Base-by-base conservation (phyloP, 257 asterid genomes). In the Przewalskia tangutica region DNA sequence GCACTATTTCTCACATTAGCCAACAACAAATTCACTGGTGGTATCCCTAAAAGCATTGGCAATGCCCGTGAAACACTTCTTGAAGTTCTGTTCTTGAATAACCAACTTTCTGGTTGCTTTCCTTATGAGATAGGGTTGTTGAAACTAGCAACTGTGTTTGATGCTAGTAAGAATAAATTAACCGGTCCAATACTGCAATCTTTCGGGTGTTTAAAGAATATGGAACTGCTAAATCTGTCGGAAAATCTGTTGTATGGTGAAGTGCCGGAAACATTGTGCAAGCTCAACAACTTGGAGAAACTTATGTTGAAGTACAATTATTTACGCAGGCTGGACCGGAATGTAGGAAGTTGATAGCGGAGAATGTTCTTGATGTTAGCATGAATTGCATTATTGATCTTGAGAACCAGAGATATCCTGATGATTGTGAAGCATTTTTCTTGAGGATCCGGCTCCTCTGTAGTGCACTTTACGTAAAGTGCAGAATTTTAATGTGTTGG, bases 121-220 rank as follows among this genome's bases (percentile, higher is more conserved):
- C 98, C 98, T 0, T 85, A 82, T 79, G 89, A 92, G 81, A 90
- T 92, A 3, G 98, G 97, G 2, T 6, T 83, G 6, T 78, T 92
- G 83, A 77, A 81, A 53, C 82, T 85, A 34, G 42, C 87, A 2
- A 83, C 67, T 0, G 23, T 86, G 0, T 88, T 93, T 53, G 94
- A 93, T 77, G 95, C 86, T 34, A 88, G 95, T 82, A 7, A 0
- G n/a, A 93, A 93, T 80, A n/a, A 3, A 0, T 65, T 93, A 78
- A 92, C 98, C 0, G 94, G 98, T 48, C 95, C 94, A 0, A 87
- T 93, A 1, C 95, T 97, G 0, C 77, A 55, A 11, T 93, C 98
- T 0, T 92, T 92, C 23, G 92, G 94, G 5, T 92, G 98, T 87
- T 78, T 91, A 17, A 8, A 17, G 4, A 66, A 54, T 0, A 58